Percentiles rank a stretch among this genome's conserved stretches.
These are phyloP conservation scores for Rhodotorula sphaerocarpa DNA, from an alignment of 768 basidiomycete genomes.

Conservation along the genomic window DNA sequence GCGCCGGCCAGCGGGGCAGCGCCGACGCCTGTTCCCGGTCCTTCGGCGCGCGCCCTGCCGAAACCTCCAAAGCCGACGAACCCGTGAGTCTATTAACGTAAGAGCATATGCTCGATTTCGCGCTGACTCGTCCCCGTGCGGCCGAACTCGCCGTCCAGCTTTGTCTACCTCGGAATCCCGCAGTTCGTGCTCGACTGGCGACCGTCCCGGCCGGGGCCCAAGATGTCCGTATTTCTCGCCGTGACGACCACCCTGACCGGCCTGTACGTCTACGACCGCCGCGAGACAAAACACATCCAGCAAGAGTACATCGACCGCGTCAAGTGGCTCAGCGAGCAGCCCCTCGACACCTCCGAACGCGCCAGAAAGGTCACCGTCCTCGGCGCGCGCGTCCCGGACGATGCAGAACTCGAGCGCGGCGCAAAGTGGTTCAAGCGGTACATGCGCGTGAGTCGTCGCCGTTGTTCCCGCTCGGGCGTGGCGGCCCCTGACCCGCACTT, in stretches of 20 bases:
- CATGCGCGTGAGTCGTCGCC: slow-evolving; percentile 58
- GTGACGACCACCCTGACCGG: slow-evolving; percentile 63
- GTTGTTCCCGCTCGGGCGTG: not conserved
- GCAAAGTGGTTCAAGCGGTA: slow-evolving; percentile 90
- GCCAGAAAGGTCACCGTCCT: slow-evolving; percentile 78
- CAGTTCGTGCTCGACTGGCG: slow-evolving; percentile 73
- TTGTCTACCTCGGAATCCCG: slow-evolving; percentile 51
- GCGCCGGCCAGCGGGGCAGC: not conserved
- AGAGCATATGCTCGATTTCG: too few species aligned
- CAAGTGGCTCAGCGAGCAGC: slow-evolving; percentile 62
- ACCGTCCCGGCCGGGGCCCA: slow-evolving; percentile 78
- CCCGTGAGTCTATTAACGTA: slow-evolving; percentile 3
- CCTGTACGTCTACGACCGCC: slow-evolving; percentile 76
- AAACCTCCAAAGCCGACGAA: slow-evolving; percentile 13
- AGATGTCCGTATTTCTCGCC: slow-evolving; percentile 86
- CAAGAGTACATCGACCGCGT: slow-evolving; percentile 73
- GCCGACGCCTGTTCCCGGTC: not conserved
- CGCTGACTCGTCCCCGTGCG: too few species aligned
- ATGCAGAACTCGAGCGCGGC: slow-evolving; percentile 78
- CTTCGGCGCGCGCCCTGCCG: slow-evolving; percentile 5
- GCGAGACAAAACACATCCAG: slow-evolving; percentile 67
- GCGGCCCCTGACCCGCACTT: slow-evolving; percentile 16
- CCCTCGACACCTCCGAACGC: slow-evolving; percentile 56
- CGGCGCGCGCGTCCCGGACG: slow-evolving; percentile 84
- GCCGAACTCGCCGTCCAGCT: not conserved